A percentile compares a stretch with the other conserved stretches of the same genome.
phyloP scores from a whole-genome alignment of 1,139 yeast genomes.

The Nakaseomyces sp. region DNA sequence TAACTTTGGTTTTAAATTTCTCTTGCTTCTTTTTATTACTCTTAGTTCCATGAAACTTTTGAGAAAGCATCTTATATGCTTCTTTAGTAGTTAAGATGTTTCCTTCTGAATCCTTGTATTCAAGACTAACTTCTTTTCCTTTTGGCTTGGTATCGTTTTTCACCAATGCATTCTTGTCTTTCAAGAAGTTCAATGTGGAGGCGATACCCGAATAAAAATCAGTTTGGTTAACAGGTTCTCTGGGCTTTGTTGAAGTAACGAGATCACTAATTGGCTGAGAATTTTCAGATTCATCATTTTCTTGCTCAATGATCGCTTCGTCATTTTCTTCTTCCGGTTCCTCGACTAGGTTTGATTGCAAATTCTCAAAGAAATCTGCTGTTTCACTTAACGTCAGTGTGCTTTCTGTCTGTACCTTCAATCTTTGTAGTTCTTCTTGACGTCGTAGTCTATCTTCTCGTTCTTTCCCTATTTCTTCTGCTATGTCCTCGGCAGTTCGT shows the following conservation, averaged over 20 bases:
- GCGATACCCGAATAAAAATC: conserved; percentile 46
- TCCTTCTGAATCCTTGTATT: conserved; percentile 68
- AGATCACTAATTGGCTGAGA: too few species aligned
- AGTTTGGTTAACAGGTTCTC: background rate
- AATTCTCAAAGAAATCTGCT: conserved; percentile 44
- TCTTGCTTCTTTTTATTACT: conserved; percentile 37
- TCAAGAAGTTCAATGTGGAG: conserved; percentile 47
- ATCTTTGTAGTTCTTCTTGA: conserved; percentile 14
- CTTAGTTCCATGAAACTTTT: conserved; percentile 72
- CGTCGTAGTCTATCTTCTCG: conserved; percentile 31
- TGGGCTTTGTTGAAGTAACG: too few species aligned
- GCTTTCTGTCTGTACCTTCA: conserved; percentile 10
- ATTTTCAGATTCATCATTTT: too few species aligned
- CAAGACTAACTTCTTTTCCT: conserved; percentile 36
- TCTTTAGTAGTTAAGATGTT: conserved; percentile 56
- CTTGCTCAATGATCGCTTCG: too few species aligned
- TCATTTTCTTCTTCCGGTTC: conserved; percentile 12
- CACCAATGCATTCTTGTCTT: conserved; percentile 37
- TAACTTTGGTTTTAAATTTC: conserved; percentile 33
- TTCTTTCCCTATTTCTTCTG: conserved; percentile 37
- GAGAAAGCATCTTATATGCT: conserved; percentile 80
- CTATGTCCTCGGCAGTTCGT: conserved; percentile 41
- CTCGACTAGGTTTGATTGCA: conserved; percentile 23
- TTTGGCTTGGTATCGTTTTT: conserved; percentile 15
- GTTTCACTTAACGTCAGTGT: conserved; percentile 50